A percentile compares a stretch with the other conserved stretches of the same genome.
Evolutionary conservation across 805 yeast species (phyloP).

Genomic region (Zygosaccharomyces bailii): DNA sequence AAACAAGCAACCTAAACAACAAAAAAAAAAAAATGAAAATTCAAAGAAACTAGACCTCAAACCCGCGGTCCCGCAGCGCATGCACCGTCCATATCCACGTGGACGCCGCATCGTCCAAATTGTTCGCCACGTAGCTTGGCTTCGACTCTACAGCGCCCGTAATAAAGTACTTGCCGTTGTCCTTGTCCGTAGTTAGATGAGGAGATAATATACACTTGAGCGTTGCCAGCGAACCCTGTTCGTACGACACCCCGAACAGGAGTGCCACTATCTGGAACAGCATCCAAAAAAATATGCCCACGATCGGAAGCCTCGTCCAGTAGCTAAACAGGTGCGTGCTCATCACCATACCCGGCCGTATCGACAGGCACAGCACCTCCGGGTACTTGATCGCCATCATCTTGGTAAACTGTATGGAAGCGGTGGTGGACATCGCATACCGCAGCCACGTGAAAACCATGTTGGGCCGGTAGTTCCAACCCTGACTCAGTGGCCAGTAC

Average conservation of each 20-base stretch:
- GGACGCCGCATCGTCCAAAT: constrained; percentile 56
- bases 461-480: constrained; percentile 58
- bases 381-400: constrained; percentile 66
- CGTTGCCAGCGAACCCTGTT: constrained; percentile 66
- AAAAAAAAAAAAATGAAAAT: background rate
- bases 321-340: constrained; percentile 70
- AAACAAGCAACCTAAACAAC: no score
- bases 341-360: constrained; percentile 88
- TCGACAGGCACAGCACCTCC: constrained; percentile 56
- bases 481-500: constrained; percentile 44
- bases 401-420: constrained; percentile 70
- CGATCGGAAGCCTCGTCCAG: constrained; percentile 72
- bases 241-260: constrained; percentile 66
- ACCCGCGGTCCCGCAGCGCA: constrained; percentile 55
- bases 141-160: constrained; percentile 54
- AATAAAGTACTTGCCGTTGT: constrained; percentile 67
- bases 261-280: constrained; percentile 65
- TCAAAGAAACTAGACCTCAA: constrained; percentile 18
- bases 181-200: constrained; percentile 44
- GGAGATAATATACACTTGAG: constrained; percentile 59
- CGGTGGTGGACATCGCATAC: constrained; percentile 73
- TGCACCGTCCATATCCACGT: constrained; percentile 80
- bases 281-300: constrained; percentile 74
- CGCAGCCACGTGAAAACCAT: constrained; percentile 72
- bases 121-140: constrained; percentile 58